Evolutionary conservation across 2,329 filamentous ascomycete species (phyloP).

Genomic region (Emergomyces pasteurianus): DNA sequence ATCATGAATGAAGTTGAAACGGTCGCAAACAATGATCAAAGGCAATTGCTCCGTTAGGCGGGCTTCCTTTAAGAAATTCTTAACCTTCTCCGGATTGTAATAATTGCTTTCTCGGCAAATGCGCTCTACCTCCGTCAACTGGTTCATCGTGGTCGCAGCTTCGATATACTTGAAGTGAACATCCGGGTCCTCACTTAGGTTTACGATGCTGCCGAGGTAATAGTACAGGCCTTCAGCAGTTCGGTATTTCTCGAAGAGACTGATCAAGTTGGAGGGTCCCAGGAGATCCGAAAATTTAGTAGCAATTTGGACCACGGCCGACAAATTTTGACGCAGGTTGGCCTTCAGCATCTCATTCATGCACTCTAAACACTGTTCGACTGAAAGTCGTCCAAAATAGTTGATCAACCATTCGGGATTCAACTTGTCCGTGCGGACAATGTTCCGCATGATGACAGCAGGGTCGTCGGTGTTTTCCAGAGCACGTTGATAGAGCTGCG

Average conservation of each 20-base stretch:
- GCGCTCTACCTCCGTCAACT: constrained; percentile 91
- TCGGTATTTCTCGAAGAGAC: constrained; percentile 94
- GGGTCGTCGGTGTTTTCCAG: constrained; percentile 92
- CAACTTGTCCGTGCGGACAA: constrained; percentile 70
- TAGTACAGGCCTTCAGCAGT: constrained; percentile 96
- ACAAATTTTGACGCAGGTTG: constrained; percentile 95
- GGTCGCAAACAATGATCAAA: constrained; percentile 95
- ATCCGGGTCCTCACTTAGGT: constrained; percentile 86
- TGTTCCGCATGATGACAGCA: constrained; percentile 79
- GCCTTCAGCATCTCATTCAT: constrained; percentile 91
- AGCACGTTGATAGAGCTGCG: constrained; percentile 73
- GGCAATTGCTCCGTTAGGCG: constrained; percentile 84
- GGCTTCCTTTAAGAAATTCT: constrained; percentile 98
- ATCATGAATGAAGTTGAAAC: constrained; percentile 98
- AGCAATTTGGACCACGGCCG: constrained; percentile 85
- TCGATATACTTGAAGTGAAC: constrained; percentile 99
- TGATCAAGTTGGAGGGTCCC: constrained; percentile 75
- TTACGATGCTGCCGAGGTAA: constrained; percentile 96
- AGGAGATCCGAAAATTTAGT: constrained; percentile 97
- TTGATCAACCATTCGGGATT: constrained; percentile 81
- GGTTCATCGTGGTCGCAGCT: constrained; percentile 83
- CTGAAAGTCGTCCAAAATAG: constrained; percentile 88
- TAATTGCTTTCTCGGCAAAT: constrained; percentile 88
- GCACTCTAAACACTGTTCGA: constrained; percentile 89
- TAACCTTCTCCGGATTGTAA: constrained; percentile 89